These are phyloP conservation scores for Colletotrichum graminicola DNA, from an alignment of 2,329 filamentous ascomycete genomes.

Conservation along the genomic window DNA sequence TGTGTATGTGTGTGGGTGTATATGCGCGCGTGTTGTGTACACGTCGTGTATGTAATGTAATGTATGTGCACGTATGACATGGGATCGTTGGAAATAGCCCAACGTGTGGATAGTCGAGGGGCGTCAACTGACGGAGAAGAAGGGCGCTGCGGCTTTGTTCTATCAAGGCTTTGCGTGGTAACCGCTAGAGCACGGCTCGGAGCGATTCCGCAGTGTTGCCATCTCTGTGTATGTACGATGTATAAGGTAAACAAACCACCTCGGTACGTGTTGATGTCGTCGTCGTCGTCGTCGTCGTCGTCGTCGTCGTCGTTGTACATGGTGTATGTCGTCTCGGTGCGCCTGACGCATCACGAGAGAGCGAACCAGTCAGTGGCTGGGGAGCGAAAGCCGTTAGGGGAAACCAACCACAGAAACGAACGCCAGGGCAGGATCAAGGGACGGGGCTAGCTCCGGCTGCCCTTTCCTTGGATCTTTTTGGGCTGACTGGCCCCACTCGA, in stretches of 20 bases:
- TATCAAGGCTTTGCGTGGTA: not conserved
- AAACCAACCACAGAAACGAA: constrained; percentile 11
- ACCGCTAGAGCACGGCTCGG: no score
- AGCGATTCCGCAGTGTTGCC: not conserved
- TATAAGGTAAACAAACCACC: not conserved
- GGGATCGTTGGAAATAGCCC: not conserved
- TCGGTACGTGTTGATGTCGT: not conserved
- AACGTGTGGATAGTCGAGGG: not conserved
- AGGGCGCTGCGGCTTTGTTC: not conserved
- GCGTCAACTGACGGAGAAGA: not conserved
- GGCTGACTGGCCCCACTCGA: constrained; percentile 12
- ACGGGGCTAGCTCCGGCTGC: constrained; percentile 38
- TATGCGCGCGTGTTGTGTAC: no score
- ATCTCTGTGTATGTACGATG: no score
- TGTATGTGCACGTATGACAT: not conserved
- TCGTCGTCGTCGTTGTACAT: not conserved
- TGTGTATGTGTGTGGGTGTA: not conserved
- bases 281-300: not conserved
- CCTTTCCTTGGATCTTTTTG: not conserved
- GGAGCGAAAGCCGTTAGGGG: not conserved
- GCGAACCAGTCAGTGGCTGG: not conserved
- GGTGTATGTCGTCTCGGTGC: not conserved
- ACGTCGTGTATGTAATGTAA: not conserved
- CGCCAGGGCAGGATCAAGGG: constrained; percentile 14
- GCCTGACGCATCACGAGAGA: not conserved